Evolutionary conservation across 495 filamentous ascomycete species (phyloP).

Genomic region (Aspergillus biplanus): DNA sequence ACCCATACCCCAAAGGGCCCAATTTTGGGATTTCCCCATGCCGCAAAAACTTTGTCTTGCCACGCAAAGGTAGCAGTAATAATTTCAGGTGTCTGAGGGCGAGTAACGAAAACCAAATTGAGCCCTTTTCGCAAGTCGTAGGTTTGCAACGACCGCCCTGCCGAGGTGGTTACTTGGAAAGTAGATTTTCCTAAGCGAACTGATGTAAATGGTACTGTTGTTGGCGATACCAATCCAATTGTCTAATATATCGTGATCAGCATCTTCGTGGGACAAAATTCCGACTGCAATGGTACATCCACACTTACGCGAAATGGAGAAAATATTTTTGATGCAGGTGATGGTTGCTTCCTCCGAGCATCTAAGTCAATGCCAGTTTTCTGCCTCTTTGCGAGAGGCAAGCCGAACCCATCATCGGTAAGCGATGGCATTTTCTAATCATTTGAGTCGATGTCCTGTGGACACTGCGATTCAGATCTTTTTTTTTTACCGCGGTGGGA

Average conservation of each 20-base stretch:
- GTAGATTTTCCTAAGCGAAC: slow-evolving; percentile 89
- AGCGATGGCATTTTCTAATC: slow-evolving; percentile 43
- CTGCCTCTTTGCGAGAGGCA: slow-evolving; percentile 67
- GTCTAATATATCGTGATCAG: slow-evolving; percentile 56
- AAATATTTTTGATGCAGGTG: slow-evolving; percentile 73
- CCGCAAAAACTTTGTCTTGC: slow-evolving; percentile 84
- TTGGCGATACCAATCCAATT: slow-evolving; percentile 89
- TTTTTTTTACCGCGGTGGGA: not conserved
- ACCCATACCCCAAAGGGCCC: slow-evolving; percentile 76
- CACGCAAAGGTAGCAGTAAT: slow-evolving; percentile 89
- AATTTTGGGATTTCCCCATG: slow-evolving; percentile 70
- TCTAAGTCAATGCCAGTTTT: slow-evolving; percentile 47
- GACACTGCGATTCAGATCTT: not conserved
- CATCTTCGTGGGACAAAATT: not conserved
- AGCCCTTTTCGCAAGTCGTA: slow-evolving; percentile 90
- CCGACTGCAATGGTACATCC: not conserved
- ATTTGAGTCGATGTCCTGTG: not conserved
- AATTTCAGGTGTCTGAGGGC: slow-evolving; percentile 80
- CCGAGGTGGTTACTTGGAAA: slow-evolving; percentile 95
- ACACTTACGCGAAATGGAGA: slow-evolving; percentile 82
- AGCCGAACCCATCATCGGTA: slow-evolving; percentile 50
- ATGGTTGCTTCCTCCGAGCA: slow-evolving; percentile 31
- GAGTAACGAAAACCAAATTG: slow-evolving; percentile 87
- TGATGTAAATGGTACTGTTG: slow-evolving; percentile 82
- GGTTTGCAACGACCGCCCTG: slow-evolving; percentile 86